Evolutionary conservation across 306 rosid genomes (phyloP), one percentile per base, ranked within the genome.

Genomic region (Oxytropis ochrocephala): DNA sequence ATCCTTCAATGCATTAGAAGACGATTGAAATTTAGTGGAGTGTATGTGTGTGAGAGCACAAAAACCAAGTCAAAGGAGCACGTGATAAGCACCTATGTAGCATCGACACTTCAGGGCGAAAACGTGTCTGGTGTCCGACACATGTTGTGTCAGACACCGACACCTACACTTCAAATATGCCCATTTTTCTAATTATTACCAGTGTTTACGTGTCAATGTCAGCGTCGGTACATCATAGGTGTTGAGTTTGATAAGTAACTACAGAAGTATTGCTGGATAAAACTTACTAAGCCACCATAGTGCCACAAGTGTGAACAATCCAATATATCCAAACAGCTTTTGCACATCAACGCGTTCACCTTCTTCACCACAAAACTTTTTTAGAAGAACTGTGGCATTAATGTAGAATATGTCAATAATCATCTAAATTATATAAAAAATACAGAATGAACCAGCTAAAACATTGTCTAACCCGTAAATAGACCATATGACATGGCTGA

Each of bases 321-420:
- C 99, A 72, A 95, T 86, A 83, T 95, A 95, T 77, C 99, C 99
- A 71, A 95, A 95, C 85, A 95, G 82, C 83, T 95, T 95, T 82
- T 95, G 97, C 72, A 91, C 92, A 42, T 95, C 97, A 51, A 84
- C 88, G 35, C 86, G 80, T 75, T 83, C 99, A 50, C 99, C 99
- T 84, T 86, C 99, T 77, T 87, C 96, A 5, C 99, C 99, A 4
- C 87, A 82, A 79, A 91, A 60, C 74, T 91, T 87, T 62, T 95
- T 91, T 3, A 95, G 91, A 53, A 95, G 96, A 67, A 95, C 99
- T 95, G 84, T 47, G 57, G 18, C 56, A 80, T 78, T 64, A 11
- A 67, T 8, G 24, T 53, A n/a, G 65, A 69, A 46, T 35, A 7
- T 60, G 54, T 60, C 62, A 60, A 33, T 53, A 56, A 54, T 48